Conservation (phyloP, 1,284 basidiomycete species). For the Macrocystidia cucumis region DNA sequence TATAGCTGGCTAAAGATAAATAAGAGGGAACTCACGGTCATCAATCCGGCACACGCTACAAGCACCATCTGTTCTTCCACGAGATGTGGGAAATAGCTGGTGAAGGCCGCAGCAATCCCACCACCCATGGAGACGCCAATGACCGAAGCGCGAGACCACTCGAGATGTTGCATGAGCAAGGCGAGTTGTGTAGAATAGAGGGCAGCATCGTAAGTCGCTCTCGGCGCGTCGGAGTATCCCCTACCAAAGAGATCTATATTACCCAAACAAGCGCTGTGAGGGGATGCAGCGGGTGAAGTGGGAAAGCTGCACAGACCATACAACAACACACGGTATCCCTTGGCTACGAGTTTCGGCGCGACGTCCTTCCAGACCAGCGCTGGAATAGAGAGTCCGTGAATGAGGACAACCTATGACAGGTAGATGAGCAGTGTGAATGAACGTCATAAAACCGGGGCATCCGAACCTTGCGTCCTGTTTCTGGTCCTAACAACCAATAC, state of each 20-base stretch:
- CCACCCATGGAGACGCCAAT: conserved; percentile 76
- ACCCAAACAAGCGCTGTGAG: conserved; percentile 6
- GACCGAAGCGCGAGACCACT: conserved; percentile 57
- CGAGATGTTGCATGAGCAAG: conserved; percentile 67
- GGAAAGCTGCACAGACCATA: conserved; percentile 42
- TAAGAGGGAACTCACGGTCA: conserved; percentile 45
- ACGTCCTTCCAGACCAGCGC: conserved; percentile 70
- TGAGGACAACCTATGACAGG: conserved; percentile 64
- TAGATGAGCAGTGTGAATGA: no score
- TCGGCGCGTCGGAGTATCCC: conserved; percentile 73
- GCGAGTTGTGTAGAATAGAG: conserved; percentile 74
- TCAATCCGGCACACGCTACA: conserved; percentile 58
- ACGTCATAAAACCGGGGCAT: conserved; percentile 10
- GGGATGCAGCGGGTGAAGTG: conserved; percentile 21
- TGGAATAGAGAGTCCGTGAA: conserved; percentile 73
- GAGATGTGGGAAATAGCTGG: conserved; percentile 60
- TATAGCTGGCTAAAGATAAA: no score
- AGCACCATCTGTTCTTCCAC: conserved; percentile 56
- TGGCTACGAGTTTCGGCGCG: conserved; percentile 49
- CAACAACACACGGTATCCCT: conserved; percentile 66
- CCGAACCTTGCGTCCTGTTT: conserved; percentile 59
- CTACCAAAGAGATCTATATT: conserved; percentile 73
- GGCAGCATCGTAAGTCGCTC: conserved; percentile 50
- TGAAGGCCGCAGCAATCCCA: conserved; percentile 62
- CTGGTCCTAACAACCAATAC: conserved; percentile 70